A percentile compares a stretch with the other conserved stretches of the same genome.
These are phyloP conservation scores for Rhododendron henanense DNA, from an alignment of 148 eudicot genomes.

Conservation along the genomic window DNA sequence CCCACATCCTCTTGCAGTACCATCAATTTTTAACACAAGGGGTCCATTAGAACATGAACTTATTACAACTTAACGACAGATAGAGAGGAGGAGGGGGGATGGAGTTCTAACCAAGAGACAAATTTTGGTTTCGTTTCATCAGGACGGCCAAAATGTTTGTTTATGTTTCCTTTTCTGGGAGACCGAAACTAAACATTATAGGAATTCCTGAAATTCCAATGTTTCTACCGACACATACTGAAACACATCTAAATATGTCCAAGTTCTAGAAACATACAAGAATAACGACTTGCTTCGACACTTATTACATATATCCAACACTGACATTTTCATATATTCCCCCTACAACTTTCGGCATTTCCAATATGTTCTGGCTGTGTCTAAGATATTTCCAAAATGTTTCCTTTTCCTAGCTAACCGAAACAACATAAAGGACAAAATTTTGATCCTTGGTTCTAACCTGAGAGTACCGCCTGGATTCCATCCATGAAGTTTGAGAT, in stretches of 20 bases:
- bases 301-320: background rate
- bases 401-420: background rate
- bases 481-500: constrained; percentile 34
- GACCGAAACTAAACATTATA: too few species aligned
- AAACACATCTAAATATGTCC: too few species aligned
- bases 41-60: background rate
- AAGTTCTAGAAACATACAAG: too few species aligned
- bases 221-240: too few species aligned
- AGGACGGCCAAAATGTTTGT: too few species aligned
- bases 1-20: constrained; percentile 35
- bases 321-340: background rate
- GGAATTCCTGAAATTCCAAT: too few species aligned
- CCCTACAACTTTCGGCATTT: background rate
- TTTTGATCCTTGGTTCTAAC: constrained; percentile 4
- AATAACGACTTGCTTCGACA: background rate
- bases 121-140: too few species aligned
- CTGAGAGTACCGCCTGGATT: constrained; percentile 26
- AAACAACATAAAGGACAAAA: background rate
- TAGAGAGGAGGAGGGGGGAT: too few species aligned
- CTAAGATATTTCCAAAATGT: background rate
- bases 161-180: too few species aligned
- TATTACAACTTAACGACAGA: too few species aligned
- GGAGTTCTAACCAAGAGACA: too few species aligned
- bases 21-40: background rate
- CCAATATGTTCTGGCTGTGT: background rate